These are phyloP conservation scores for Cladosporium colombiae DNA, from an alignment of 2,329 filamentous ascomycete genomes.

Conservation along the genomic window DNA sequence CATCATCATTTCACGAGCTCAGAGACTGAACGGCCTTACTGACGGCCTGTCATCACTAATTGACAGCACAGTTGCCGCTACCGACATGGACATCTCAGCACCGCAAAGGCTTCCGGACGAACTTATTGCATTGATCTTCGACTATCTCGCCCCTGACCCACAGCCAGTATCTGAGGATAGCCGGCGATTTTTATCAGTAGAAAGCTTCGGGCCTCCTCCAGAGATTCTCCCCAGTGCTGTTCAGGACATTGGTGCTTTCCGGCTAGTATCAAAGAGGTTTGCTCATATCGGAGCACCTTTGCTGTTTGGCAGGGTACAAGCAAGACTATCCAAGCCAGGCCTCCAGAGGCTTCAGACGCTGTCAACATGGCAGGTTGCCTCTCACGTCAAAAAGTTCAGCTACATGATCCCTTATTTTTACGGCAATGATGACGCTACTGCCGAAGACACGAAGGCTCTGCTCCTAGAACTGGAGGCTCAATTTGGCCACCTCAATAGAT, in stretches of 20 bases:
- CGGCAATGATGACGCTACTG: constrained; percentile 52
- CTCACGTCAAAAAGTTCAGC: constrained; percentile 60
- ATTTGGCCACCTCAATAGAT: constrained; percentile 38
- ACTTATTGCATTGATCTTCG: constrained; percentile 52
- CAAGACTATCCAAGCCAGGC: constrained; percentile 52
- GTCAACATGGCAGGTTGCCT: constrained; percentile 52
- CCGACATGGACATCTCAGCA: constrained; percentile 5
- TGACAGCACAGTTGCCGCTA: constrained; percentile 30
- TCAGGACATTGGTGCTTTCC: constrained; percentile 48
- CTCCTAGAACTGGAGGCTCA: constrained; percentile 30
- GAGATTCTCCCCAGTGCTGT: constrained; percentile 45
- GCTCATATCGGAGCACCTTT: constrained; percentile 53
- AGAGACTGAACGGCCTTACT: constrained; percentile 1
- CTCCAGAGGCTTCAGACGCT: constrained; percentile 53
- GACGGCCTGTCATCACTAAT: neutral
- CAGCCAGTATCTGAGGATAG: constrained; percentile 53
- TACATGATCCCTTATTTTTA: constrained; percentile 63
- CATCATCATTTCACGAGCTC: neutral
- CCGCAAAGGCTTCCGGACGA: constrained; percentile 48
- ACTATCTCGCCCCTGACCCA: constrained; percentile 54
- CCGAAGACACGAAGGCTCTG: constrained; percentile 23
- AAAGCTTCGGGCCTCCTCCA: constrained; percentile 51
- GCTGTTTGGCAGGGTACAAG: constrained; percentile 55
- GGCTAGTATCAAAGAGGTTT: constrained; percentile 53
- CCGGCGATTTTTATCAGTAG: constrained; percentile 53